Evolutionary conservation across 345 rosid genomes (phyloP).

Genomic region (Camelina sativa): DNA sequence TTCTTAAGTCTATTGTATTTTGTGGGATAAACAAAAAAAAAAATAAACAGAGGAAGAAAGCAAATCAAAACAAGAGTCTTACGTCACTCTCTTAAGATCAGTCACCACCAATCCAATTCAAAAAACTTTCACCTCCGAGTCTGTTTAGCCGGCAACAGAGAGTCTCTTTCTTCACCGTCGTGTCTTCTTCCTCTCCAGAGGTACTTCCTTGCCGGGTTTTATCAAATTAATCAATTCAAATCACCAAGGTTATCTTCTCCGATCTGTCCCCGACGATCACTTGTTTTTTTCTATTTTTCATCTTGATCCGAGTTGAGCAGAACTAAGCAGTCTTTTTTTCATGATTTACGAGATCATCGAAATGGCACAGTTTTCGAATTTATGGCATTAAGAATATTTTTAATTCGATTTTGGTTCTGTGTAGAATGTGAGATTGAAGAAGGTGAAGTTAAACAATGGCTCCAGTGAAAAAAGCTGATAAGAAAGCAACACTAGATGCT

Average conservation of each 20-base stretch:
- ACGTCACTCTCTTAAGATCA: too few species aligned
- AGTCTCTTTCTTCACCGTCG: not conserved
- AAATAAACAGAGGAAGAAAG: too few species aligned
- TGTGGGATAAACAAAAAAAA: too few species aligned
- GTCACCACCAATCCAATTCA: too few species aligned
- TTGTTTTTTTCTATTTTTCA: not conserved
- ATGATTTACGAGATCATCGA: too few species aligned
- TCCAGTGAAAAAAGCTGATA: slow-evolving; percentile 61
- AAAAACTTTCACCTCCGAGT: too few species aligned
- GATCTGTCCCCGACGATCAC: not conserved
- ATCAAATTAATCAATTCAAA: not conserved
- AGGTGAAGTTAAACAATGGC: slow-evolving; percentile 59
- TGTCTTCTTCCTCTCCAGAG: not conserved
- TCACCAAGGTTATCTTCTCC: not conserved
- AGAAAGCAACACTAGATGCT: slow-evolving; percentile 71
- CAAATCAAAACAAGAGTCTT: too few species aligned
- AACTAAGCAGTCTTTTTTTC: too few species aligned
- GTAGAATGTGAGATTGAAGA: slow-evolving; percentile 4
- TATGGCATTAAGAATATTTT: too few species aligned
- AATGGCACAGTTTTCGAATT: too few species aligned
- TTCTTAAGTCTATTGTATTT: too few species aligned
- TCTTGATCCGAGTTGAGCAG: not conserved
- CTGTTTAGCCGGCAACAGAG: too few species aligned
- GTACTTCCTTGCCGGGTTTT: not conserved
- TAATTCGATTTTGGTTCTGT: not conserved